Percentiles rank a stretch among this genome's conserved stretches.
phyloP scores from a whole-genome alignment of 441 rosid genomes.

The Erodium texanum region DNA sequence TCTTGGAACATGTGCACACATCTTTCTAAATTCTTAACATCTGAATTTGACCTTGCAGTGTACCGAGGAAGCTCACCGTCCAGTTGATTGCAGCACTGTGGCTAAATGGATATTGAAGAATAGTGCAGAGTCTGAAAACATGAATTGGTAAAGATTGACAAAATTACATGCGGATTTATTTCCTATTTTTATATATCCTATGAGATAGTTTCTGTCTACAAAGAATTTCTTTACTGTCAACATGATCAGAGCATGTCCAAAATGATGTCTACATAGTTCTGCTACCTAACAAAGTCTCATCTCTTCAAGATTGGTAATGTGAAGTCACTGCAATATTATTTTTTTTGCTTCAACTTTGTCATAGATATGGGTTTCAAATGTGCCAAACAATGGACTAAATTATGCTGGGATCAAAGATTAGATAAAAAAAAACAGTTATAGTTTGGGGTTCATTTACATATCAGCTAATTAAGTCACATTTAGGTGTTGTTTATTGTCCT shows the following conservation, averaged over 20 bases:
- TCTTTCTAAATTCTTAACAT: not conserved
- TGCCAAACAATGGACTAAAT: not conserved
- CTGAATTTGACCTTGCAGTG: conserved; percentile 43
- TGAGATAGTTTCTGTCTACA: not conserved
- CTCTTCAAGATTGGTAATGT: no score
- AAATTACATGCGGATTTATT: conserved; percentile 6
- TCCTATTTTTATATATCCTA: not conserved
- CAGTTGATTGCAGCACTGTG: conserved; percentile 88
- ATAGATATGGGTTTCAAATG: not conserved
- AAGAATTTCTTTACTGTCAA: not conserved
- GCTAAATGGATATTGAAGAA: conserved; percentile 89
- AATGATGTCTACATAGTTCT: not conserved
- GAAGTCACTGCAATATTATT: no score
- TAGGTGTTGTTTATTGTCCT: not conserved
- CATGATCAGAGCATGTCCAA: not conserved
- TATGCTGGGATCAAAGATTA: not conserved
- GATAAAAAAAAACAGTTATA: no score
- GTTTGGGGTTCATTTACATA: not conserved
- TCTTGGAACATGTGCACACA: not conserved
- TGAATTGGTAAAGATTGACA: conserved; percentile 61
- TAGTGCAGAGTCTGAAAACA: conserved; percentile 92
- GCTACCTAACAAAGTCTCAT: no score
- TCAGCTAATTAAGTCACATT: not conserved
- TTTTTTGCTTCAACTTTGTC: no score
- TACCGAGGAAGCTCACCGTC: conserved; percentile 97